These are phyloP conservation scores for Pelargonium citronellum DNA, from an alignment of 441 rosid genomes.

Conservation along the genomic window DNA sequence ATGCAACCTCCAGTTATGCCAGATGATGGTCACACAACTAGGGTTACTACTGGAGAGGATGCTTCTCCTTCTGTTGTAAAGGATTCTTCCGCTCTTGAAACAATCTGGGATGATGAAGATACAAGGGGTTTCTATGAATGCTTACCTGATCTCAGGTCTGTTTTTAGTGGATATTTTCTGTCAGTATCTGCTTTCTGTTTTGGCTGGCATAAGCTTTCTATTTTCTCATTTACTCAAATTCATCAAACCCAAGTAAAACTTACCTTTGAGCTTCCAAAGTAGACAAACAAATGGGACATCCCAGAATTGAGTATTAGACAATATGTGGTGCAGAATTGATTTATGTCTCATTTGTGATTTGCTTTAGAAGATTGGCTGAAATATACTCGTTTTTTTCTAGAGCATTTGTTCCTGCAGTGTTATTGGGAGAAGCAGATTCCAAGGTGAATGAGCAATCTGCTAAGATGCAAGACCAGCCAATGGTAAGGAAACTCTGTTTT, in stretches of 20 bases:
- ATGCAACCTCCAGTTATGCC: constrained; percentile 99
- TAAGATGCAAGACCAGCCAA: constrained; percentile 61
- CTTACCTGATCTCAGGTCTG: constrained; percentile 95
- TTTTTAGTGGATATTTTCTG: constrained; percentile 3
- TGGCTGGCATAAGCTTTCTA: neutral
- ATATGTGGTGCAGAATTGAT: neutral
- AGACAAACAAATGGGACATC: neutral
- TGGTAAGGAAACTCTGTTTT: constrained; percentile 49
- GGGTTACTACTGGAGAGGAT: constrained; percentile 84
- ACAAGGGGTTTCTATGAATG: constrained; percentile 93
- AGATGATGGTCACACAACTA: constrained; percentile 93
- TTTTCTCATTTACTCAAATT: neutral
- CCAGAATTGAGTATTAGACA: neutral
- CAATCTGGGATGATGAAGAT: constrained; percentile 98
- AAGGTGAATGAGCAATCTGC: constrained; percentile 71
- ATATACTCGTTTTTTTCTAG: constrained; percentile 37
- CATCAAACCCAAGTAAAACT: neutral
- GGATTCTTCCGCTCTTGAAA: constrained; percentile 68
- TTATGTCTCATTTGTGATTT: neutral
- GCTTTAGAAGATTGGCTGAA: neutral
- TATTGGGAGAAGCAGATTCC: constrained; percentile 85
- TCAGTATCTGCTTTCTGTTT: constrained; percentile 6
- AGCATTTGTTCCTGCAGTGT: constrained; percentile 98
- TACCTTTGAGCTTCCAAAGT: neutral
- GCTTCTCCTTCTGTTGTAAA: constrained; percentile 65